These are phyloP conservation scores for Pittosporum tobira DNA, from an alignment of 129 eudicot species.

Conservation along the genomic window DNA sequence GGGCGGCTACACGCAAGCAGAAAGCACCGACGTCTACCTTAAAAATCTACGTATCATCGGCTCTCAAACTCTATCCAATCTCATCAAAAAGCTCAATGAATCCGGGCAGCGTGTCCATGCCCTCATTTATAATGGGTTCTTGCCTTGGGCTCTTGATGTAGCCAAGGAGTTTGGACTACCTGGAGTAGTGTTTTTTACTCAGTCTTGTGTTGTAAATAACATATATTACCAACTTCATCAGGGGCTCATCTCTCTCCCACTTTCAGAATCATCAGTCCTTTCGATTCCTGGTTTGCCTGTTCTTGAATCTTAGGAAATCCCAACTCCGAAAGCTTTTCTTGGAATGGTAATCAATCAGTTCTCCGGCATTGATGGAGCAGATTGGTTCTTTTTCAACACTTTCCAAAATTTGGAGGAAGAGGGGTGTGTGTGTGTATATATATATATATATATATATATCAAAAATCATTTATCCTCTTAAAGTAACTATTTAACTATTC, in stretches of 20 bases:
- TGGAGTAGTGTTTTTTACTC: slow-evolving; percentile 22
- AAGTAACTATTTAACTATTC: background rate
- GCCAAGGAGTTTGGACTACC: slow-evolving; percentile 14
- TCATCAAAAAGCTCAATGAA: background rate
- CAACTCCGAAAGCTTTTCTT: slow-evolving; percentile 6
- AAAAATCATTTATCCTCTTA: background rate
- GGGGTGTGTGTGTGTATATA: too few species aligned
- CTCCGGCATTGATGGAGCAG: slow-evolving; percentile 17
- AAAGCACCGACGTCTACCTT: background rate
- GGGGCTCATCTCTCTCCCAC: slow-evolving; percentile 18
- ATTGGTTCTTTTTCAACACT: slow-evolving; percentile 31
- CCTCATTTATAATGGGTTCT: slow-evolving; percentile 17
- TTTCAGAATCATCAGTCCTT: background rate
- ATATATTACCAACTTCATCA: slow-evolving; percentile 15
- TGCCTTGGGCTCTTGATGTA: slow-evolving; percentile 31
- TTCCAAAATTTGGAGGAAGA: slow-evolving; percentile 29
- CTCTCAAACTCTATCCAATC: background rate
- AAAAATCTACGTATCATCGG: background rate
- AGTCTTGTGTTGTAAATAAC: slow-evolving; percentile 10
- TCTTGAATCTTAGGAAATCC: background rate
- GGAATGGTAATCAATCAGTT: slow-evolving; percentile 21
- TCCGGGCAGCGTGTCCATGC: slow-evolving; percentile 15
- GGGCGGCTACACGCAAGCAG: background rate
- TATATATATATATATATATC: background rate
- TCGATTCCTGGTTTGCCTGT: slow-evolving; percentile 15